phyloP scores from a whole-genome alignment of 2,329 filamentous ascomycete species.

The Mycosphaerella arachidis region DNA sequence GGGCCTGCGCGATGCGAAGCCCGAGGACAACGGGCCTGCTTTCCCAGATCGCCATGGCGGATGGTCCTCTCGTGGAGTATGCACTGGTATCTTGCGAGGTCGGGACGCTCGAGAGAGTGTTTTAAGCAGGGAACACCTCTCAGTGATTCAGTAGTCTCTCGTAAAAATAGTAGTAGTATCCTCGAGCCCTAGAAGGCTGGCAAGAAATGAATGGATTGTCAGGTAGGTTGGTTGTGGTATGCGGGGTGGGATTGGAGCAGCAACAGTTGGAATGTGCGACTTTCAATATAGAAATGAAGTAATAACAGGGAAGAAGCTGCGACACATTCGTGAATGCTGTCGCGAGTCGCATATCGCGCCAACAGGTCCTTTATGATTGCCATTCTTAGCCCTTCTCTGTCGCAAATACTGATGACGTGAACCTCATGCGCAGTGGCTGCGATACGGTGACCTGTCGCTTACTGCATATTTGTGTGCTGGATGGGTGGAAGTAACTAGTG shows the following conservation, averaged over 20 bases:
- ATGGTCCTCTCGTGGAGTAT: background rate
- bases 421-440: background rate
- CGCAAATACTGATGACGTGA: background rate
- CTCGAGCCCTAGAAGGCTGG: background rate
- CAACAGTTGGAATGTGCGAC: background rate
- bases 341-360: background rate
- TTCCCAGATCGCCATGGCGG: constrained; percentile 7
- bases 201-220: background rate
- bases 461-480: too few species aligned
- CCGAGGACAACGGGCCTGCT: constrained; percentile 47
- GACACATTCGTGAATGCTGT: background rate
- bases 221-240: background rate
- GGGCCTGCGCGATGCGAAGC: constrained; percentile 61
- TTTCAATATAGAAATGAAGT: background rate
- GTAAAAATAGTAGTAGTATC: background rate
- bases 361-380: background rate
- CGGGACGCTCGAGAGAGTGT: too few species aligned
- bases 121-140: background rate
- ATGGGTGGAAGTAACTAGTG: too few species aligned
- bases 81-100: too few species aligned
- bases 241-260: background rate
- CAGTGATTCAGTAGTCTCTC: background rate
- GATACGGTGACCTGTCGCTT: background rate
- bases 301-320: background rate
- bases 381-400: background rate